Evolutionary conservation across 1,284 basidiomycete species (phyloP), one percentile per base, ranked within the genome.

Genomic region (Tausonia pullulans): DNA sequence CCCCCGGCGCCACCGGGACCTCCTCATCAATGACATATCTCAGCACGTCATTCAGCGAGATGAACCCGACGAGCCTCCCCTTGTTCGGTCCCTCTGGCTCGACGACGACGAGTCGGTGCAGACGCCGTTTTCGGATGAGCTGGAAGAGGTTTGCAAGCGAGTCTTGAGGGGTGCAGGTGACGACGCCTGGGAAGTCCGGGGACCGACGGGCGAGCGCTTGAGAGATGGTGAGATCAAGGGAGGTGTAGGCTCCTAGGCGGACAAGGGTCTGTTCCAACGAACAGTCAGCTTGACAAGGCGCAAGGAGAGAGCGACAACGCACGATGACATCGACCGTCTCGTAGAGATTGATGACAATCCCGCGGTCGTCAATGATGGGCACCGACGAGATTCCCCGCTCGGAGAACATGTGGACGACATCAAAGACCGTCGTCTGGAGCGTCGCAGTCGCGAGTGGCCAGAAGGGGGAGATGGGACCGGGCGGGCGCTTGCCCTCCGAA

Each of bases 291-390:
- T 10, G 53, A 46, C 5, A 13, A 6, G 56, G n/a, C 13, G 6
- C 6, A 44, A 40, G 16, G 40, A 43, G 62, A 50, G 40, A 41
- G 2, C 13, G n/a, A 48, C 40, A 0, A 83, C 90, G 75, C 76
- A 95, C 92, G 69, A 98, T 96, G 60, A 98, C 95, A 78, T 99
- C 96, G 27, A 99, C 96, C 2, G 95, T 97, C 77, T 99, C 96
- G 75, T 98, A 99, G 55, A 99, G 77, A 74, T 99, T 95, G 65
- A 98, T 84, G 46, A 98, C 96, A 64, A 94, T 84, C 8, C 95
- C 96, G 3, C 93, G 83, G 65, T 90, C 86, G 72, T 97, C 90
- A 39, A 98, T 81, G 72, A 99, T 97, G 3, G 96, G 96, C 9
- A 99, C 95, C 2, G 95, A 94, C 39, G 91, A 95, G 70, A 99